These are phyloP conservation scores for Pseudogymnoascus pannorum DNA, from an alignment of 2,329 filamentous ascomycete species.

Conservation along the genomic window DNA sequence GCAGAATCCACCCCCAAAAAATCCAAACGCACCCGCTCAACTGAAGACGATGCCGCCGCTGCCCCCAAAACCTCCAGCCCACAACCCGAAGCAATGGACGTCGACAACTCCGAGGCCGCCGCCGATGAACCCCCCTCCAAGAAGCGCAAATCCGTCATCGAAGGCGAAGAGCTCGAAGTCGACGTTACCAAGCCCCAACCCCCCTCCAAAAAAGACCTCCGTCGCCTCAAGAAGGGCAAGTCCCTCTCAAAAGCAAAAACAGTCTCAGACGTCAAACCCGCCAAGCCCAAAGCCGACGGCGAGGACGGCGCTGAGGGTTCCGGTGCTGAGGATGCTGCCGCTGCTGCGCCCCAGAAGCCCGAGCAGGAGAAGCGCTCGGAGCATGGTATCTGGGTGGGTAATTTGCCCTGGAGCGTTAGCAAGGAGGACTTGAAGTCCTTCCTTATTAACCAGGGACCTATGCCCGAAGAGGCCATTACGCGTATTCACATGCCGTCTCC, in stretches of 20 bases:
- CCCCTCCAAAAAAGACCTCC: slow-evolving; percentile 86
- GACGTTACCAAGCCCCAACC: slow-evolving; percentile 86
- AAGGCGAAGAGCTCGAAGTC: slow-evolving; percentile 73
- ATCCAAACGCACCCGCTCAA: background rate
- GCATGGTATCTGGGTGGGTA: slow-evolving; percentile 92
- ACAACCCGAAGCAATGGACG: background rate
- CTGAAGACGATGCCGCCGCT: background rate
- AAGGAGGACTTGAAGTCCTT: slow-evolving; percentile 70
- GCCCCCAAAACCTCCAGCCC: slow-evolving; percentile 13
- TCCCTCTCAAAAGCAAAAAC: slow-evolving; percentile 40
- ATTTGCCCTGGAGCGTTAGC: slow-evolving; percentile 77
- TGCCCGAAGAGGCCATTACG: slow-evolving; percentile 67
- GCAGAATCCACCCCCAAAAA: background rate
- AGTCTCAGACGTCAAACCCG: slow-evolving; percentile 31
- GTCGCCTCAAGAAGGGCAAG: slow-evolving; percentile 81
- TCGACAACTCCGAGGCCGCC: background rate
- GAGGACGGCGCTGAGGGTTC: slow-evolving; percentile 27
- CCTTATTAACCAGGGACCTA: slow-evolving; percentile 64
- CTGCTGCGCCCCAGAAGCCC: slow-evolving; percentile 27
- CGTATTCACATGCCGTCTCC: slow-evolving; percentile 54
- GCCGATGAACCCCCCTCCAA: slow-evolving; percentile 22
- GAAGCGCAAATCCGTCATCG: slow-evolving; percentile 59
- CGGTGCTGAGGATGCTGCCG: background rate
- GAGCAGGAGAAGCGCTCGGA: slow-evolving; percentile 58
- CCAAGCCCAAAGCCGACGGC: slow-evolving; percentile 27